These are phyloP conservation scores for Vaccinium macrocarpon DNA, from an alignment of 148 eudicot species.

Conservation along the genomic window DNA sequence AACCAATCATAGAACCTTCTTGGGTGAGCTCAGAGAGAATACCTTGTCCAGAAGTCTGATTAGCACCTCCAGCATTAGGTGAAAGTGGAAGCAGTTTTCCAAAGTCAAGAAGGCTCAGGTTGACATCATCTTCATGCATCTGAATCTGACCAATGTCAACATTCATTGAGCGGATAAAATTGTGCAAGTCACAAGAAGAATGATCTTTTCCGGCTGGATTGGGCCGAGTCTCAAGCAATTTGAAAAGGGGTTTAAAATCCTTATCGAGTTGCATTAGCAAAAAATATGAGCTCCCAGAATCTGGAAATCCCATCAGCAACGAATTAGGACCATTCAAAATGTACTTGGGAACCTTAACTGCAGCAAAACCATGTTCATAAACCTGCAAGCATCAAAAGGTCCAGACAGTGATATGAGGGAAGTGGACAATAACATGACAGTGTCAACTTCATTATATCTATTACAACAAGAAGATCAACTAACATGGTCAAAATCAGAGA, in stretches of 20 bases:
- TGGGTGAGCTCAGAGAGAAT: slow-evolving; percentile 42
- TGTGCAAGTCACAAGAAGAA: slow-evolving; percentile 36
- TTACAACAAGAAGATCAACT: neutral
- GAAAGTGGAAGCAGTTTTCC: slow-evolving; percentile 41
- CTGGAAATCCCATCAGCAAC: slow-evolving; percentile 86
- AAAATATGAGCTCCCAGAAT: slow-evolving; percentile 73
- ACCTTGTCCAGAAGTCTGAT: slow-evolving; percentile 45
- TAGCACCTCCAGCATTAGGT: slow-evolving; percentile 31
- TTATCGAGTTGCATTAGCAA: slow-evolving; percentile 85
- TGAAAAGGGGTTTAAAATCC: slow-evolving; percentile 69
- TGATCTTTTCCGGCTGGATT: slow-evolving; percentile 53
- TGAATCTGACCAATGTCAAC: slow-evolving; percentile 73
- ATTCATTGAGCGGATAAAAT: slow-evolving; percentile 53
- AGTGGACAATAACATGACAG: neutral
- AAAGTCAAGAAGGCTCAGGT: slow-evolving; percentile 69
- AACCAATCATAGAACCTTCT: slow-evolving; percentile 42
- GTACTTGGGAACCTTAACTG: slow-evolving; percentile 65
- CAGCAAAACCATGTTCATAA: slow-evolving; percentile 66
- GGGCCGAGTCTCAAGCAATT: slow-evolving; percentile 64
- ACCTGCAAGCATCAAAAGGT: slow-evolving; percentile 49
- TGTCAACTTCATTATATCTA: neutral
- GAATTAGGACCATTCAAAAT: slow-evolving; percentile 57
- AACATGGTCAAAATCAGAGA: neutral
- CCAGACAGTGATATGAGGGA: neutral
- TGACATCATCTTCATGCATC: slow-evolving; percentile 78